These are phyloP conservation scores for Sporothrix dimorphospora DNA, from an alignment of 2,329 filamentous ascomycete genomes.

Conservation along the genomic window DNA sequence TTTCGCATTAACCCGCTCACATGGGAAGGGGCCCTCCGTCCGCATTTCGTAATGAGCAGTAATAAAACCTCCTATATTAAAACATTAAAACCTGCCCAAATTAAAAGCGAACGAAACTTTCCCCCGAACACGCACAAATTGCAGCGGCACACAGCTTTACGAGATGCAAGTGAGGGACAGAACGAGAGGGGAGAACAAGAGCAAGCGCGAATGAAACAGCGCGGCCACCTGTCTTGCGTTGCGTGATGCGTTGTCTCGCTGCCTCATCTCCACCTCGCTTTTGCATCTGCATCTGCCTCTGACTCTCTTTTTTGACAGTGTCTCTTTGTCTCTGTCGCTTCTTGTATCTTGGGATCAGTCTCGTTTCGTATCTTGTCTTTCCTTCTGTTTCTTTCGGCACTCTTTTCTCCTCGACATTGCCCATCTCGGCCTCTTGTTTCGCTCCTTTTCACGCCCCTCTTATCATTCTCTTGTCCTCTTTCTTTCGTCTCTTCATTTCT, in stretches of 20 bases:
- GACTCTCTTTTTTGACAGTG: neutral
- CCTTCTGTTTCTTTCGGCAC: neutral
- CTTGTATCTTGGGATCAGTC: neutral
- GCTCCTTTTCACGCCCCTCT: neutral
- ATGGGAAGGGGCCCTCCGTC: slow-evolving; percentile 22
- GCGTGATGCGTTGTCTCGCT: slow-evolving; percentile 29
- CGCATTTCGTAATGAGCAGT: slow-evolving; percentile 22
- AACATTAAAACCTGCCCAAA: slow-evolving; percentile 19
- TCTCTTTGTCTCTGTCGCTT: neutral
- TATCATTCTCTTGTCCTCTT: neutral
- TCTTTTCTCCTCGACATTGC: neutral
- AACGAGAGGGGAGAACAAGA: slow-evolving; percentile 24
- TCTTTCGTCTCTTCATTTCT: slow-evolving; percentile 6
- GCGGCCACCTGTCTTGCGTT: slow-evolving; percentile 23
- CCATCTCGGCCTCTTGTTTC: neutral
- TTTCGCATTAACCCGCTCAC: slow-evolving; percentile 25
- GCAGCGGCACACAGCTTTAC: slow-evolving; percentile 8
- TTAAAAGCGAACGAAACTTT: slow-evolving; percentile 19
- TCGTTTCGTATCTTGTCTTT: neutral
- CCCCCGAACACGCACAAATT: neutral
- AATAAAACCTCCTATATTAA: slow-evolving; percentile 22
- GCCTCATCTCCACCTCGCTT: slow-evolving; percentile 19
- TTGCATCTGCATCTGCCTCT: neutral
- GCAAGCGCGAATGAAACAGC: slow-evolving; percentile 26
- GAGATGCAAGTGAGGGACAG: slow-evolving; percentile 26